Percentiles rank a stretch among this genome's conserved stretches.
Evolutionary conservation across 202 grass and related monocot genomes (phyloP).

Genomic region (Panicum virgatum): DNA sequence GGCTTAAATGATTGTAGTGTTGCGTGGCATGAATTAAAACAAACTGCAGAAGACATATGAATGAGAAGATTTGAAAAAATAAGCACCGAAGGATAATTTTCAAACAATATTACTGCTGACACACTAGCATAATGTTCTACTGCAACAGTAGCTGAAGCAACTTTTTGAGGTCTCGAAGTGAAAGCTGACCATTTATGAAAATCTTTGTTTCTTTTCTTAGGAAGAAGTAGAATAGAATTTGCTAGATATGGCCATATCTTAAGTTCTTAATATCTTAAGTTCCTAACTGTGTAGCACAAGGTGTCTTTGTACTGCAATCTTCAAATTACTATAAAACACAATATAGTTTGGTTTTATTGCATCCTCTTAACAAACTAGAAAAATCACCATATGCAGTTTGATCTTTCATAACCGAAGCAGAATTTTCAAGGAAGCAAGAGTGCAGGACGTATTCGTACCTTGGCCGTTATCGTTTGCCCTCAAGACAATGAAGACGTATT

Average conservation of each 20-base stretch:
- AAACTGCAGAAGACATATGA: not conserved
- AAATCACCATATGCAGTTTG: not conserved
- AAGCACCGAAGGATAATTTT: not conserved
- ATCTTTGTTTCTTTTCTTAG: not conserved
- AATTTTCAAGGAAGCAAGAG: slow-evolving; percentile 19
- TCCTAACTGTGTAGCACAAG: not conserved
- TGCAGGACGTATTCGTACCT: slow-evolving; percentile 36
- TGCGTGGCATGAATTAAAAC: not conserved
- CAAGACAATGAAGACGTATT: slow-evolving; percentile 77
- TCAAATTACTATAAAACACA: not conserved
- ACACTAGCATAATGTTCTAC: not conserved
- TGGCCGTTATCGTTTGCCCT: slow-evolving; percentile 74
- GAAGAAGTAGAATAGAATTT: slow-evolving; percentile 10
- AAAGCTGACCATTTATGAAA: not conserved
- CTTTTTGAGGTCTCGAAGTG: not conserved
- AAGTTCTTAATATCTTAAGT: not conserved
- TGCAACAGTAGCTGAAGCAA: not conserved
- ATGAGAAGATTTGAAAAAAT: not conserved
- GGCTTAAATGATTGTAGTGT: not conserved
- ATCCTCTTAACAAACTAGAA: slow-evolving; percentile 32
- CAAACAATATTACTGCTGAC: not conserved
- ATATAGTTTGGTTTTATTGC: not conserved
- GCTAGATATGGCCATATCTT: not conserved
- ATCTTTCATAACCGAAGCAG: not conserved
- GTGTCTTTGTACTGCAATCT: not conserved